Evolutionary conservation across 169 alveolate species (phyloP).

Genomic region (Eimeria necatrix): DNA sequence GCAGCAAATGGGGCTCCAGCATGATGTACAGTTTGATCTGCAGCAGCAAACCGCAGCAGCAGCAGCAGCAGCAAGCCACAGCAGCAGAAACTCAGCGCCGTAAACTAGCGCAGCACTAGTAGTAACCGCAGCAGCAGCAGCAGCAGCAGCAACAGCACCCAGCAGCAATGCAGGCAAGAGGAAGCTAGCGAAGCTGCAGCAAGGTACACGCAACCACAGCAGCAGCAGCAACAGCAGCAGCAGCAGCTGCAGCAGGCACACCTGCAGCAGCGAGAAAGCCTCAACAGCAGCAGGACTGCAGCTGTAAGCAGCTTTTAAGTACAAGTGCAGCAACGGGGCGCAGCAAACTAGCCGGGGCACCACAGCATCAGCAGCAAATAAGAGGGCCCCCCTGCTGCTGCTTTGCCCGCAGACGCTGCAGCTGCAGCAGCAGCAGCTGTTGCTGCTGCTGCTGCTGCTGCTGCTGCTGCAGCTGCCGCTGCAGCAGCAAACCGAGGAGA

Average conservation of each 20-base stretch:
- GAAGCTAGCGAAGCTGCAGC: too few species aligned
- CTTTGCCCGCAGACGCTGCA: background rate
- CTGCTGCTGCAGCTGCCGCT: too few species aligned
- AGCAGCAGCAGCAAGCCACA: too few species aligned
- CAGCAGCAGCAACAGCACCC: too few species aligned
- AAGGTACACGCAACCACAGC: too few species aligned
- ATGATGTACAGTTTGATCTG: background rate
- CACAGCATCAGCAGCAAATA: background rate
- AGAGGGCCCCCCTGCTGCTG: background rate
- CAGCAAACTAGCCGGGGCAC: background rate
- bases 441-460: too few species aligned
- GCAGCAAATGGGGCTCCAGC: slow-evolving; percentile 47
- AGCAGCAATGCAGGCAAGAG: too few species aligned
- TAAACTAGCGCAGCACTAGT: too few species aligned
- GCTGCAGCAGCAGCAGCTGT: background rate
- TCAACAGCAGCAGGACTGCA: background rate
- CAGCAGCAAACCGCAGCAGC: too few species aligned
- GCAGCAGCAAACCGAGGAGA: background rate
- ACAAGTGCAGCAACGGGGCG: background rate
- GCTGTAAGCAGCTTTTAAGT: background rate
- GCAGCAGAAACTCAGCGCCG: background rate
- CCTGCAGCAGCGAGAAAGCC: background rate
- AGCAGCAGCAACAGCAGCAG: too few species aligned
- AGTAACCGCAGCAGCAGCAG: too few species aligned
- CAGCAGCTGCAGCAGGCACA: background rate